Base-by-base conservation (phyloP, 1,139 yeast species). In the Blastobotrys illinoisensis region DNA sequence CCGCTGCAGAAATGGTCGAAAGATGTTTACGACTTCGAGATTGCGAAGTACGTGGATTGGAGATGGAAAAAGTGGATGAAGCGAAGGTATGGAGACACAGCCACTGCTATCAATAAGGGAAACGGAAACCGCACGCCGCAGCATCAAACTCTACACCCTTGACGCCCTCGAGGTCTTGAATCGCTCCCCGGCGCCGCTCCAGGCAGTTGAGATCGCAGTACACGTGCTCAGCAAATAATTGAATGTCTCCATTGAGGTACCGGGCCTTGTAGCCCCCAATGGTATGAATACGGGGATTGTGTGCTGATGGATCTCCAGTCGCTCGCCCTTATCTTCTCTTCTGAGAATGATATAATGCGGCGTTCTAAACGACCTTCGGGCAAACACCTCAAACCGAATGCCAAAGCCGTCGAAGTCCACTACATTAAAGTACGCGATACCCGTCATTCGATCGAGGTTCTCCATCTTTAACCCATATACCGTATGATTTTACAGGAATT, bases 251-350 rank as follows among this genome's bases (percentile, higher is more conserved):
- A 46, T 54, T 54, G 47, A 63, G 57, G 21, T 58, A 56, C 46
- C 53, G 53, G 26, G 48, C 20, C 5, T 58, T 63, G 19, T 60
- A 55, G 7, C 49, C 50, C n/a, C 46, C 13, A 64, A 43, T 2
- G 64, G 63, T 9, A 64, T 58, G 40, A 47, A 61, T 9, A 57
- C 53, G 1, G 68, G 68, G 19, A 65, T 50, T 0, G 67, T 65
- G 46, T 63, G 67, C 16, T 59, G 59, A 47, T 55, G 60, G 26
- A 64, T 52, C 16, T 47, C 53, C 16, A 61, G 52, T 11, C 48
- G 45, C 14, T 52, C 54, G 14, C 56, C 56, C 51, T 55, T 54
- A 40, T 26, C 24, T n/a, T 26, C 50, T n/a, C 46, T 23, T 9
- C 60, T 47, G 26, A 64, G 51, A 21, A 64, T 60, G 24, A 64